These are phyloP conservation scores for Talaromyces sp. DNA, from an alignment of 2,329 filamentous ascomycete species.

Conservation along the genomic window DNA sequence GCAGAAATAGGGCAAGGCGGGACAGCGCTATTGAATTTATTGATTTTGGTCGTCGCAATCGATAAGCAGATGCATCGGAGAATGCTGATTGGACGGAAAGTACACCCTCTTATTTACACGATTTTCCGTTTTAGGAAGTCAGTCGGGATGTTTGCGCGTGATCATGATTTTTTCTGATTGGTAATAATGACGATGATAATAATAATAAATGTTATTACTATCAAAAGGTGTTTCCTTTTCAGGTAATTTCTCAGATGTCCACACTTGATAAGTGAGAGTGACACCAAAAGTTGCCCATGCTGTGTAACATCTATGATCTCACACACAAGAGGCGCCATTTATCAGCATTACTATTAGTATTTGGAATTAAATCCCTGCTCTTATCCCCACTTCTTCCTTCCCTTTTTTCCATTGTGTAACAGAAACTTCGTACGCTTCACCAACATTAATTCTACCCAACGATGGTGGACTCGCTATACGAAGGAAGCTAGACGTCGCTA, in stretches of 20 bases:
- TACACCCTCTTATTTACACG: neutral
- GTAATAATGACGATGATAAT: neutral
- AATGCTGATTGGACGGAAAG: neutral
- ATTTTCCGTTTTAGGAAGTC: neutral
- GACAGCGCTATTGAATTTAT: neutral
- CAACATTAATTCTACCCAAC: neutral
- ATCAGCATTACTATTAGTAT: neutral
- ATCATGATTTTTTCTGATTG: neutral
- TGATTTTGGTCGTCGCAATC: neutral
- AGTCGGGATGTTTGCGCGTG: neutral
- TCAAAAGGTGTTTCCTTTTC: neutral
- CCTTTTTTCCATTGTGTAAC: neutral
- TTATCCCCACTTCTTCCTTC: neutral
- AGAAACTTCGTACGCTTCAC: neutral
- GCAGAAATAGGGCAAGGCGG: neutral
- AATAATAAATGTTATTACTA: neutral
- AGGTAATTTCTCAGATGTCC: neutral
- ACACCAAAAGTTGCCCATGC: neutral
- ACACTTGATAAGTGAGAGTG: neutral
- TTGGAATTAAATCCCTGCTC: neutral
- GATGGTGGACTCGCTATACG: neutral
- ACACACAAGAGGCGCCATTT: neutral
- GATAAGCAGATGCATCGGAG: neutral
- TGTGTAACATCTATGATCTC: neutral
- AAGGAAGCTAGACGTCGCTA: neutral